Evolutionary conservation across 176 grass and related monocot species (phyloP), one percentile per base, ranked within the genome.

Genomic region (Pontederia paniculata): DNA sequence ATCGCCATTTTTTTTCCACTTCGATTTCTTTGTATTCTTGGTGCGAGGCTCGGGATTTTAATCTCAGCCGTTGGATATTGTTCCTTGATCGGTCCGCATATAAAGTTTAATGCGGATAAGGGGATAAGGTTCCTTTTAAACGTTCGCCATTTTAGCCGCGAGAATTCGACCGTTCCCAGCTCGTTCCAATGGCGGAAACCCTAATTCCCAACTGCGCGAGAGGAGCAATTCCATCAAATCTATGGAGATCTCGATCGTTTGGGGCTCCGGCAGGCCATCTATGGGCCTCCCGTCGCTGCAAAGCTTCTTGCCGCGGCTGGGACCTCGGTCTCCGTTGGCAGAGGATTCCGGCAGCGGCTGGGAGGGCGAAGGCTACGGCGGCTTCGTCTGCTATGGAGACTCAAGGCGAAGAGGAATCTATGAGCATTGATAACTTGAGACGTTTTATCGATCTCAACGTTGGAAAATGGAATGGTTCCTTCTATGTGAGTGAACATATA

Each of bases 401-500:
- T 15, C 9, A 28, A 64, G 70, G 65, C 65, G 70, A 80, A 47
- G 76, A 78, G 43, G 65, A 88, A 9, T 60, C 71, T 50, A 88
- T 98, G 83, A 84, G 72, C 73, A 82, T 88, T 21, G 93, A 84
- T 41, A 86, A 86, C 61, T 63, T 98, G 58, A 69, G 59, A 20
- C 69, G 80, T 15, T 98, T 91, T 77, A 70, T 88, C 56, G 69
- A 84, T 42, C 57, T 98, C 43, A 98, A 91, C 63, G 31, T 91
- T 9, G 87, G 93, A 25, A 98, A 88, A 58, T 97, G 83, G 86
- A 86, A 86, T 3, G 90, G 82, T 41, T 64, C 75, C 52, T 84
- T 91, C 65, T 88, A 91, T 59, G 86, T 88, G 54, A 45, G 57
- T 73, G 11, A 3, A 9, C 10, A 44, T 23, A 63, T 69, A 22